Evolutionary conservation across 768 basidiomycete species (phyloP).

Genomic region (Boletus subcaerulescens): DNA sequence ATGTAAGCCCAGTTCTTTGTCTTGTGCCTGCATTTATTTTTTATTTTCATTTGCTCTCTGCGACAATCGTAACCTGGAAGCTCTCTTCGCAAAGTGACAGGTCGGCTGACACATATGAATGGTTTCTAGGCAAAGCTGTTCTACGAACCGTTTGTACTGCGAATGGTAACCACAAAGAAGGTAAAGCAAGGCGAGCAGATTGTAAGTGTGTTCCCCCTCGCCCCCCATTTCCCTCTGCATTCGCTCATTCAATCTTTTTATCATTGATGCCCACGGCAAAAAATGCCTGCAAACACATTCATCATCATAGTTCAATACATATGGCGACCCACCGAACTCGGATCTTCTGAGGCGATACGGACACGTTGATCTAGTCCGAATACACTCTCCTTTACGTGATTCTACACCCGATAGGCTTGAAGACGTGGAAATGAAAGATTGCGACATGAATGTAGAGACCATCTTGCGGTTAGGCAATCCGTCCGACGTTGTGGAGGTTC

Average conservation of each 20-base stretch:
- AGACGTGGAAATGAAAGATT: slow-evolving; percentile 14
- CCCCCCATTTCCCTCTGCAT: neutral
- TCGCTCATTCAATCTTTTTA: neutral
- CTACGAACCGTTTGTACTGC: slow-evolving; percentile 65
- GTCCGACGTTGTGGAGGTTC: slow-evolving; percentile 74
- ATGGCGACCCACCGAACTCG: slow-evolving; percentile 88
- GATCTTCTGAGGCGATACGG: slow-evolving; percentile 95
- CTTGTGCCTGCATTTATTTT: neutral
- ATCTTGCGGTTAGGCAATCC: slow-evolving; percentile 56
- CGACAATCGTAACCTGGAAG: neutral
- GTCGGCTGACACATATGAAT: neutral
- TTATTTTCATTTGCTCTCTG: neutral
- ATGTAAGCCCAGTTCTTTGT: slow-evolving; percentile 48
- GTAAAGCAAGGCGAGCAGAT: slow-evolving; percentile 85
- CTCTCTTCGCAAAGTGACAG: no score
- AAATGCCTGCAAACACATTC: neutral
- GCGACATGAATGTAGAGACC: slow-evolving; percentile 17
- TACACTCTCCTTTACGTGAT: slow-evolving; percentile 36
- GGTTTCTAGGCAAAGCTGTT: slow-evolving; percentile 73
- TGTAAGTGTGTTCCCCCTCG: slow-evolving; percentile 42
- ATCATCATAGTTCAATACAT: slow-evolving; percentile 81
- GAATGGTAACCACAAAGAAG: slow-evolving; percentile 76
- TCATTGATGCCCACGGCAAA: neutral
- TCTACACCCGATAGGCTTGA: neutral
- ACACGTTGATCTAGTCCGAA: slow-evolving; percentile 75